Conservation (phyloP, 768 basidiomycete species). For the Cystobasidium ongulense region DNA sequence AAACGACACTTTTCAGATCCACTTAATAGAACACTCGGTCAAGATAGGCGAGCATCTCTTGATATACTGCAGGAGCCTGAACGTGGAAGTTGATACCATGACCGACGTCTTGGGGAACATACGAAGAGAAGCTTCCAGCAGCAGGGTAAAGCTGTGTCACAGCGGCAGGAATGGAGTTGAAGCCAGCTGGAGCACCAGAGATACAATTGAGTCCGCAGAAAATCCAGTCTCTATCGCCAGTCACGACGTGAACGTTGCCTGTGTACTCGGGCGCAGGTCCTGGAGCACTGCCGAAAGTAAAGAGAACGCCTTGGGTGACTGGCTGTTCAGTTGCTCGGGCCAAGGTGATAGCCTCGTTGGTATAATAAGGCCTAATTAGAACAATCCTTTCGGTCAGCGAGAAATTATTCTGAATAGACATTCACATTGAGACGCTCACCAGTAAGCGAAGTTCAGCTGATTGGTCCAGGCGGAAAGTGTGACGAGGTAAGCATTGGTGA, state of each 20-base stretch:
- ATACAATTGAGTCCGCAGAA: slow-evolving; percentile 32
- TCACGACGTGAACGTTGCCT: slow-evolving; percentile 32
- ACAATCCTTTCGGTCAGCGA: too few species aligned
- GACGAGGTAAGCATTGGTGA: slow-evolving; percentile 31
- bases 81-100: slow-evolving; percentile 32
- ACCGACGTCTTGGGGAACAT: slow-evolving; percentile 20
- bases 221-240: slow-evolving; percentile 35
- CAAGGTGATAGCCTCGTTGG: slow-evolving; percentile 7
- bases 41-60: slow-evolving; percentile 24
- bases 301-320: slow-evolving; percentile 32
- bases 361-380: slow-evolving; percentile 27
- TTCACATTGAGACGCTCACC: too few species aligned
- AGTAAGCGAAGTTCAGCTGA: slow-evolving; percentile 37
- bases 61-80: slow-evolving; percentile 11
- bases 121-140: slow-evolving; percentile 23
- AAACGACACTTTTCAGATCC: background rate
- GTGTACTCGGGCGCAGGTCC: slow-evolving; percentile 15
- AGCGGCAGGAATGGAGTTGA: slow-evolving; percentile 25
- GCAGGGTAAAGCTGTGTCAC: slow-evolving; percentile 24
- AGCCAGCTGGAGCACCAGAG: slow-evolving; percentile 23
- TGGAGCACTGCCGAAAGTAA: slow-evolving; percentile 26
- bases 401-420: too few species aligned
- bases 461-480: slow-evolving; percentile 32
- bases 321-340: slow-evolving; percentile 32
- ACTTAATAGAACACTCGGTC: slow-evolving; percentile 9